Evolutionary conservation across 2,329 filamentous ascomycete species (phyloP).

Genomic region (Hypoxylon sp.): DNA sequence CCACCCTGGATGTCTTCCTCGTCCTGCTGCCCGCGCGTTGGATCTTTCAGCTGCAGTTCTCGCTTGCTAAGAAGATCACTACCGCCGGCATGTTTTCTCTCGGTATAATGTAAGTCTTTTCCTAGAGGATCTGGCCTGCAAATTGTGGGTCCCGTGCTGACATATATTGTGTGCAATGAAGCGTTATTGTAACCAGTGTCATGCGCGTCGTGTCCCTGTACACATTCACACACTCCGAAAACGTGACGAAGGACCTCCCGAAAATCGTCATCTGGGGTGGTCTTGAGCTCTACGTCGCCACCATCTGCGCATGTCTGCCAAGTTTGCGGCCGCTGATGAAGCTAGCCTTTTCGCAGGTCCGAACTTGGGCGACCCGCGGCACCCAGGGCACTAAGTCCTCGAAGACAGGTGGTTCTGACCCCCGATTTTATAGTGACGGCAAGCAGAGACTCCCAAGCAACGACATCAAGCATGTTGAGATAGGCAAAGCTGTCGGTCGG

Average conservation of each 20-base stretch:
- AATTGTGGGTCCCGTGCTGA: neutral
- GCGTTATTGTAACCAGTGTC: neutral
- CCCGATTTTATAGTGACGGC: neutral
- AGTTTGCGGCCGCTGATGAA: constrained; percentile 3
- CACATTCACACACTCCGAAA: neutral
- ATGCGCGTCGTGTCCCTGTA: neutral
- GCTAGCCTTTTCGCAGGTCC: constrained; percentile 1
- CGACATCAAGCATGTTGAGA: neutral
- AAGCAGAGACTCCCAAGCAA: constrained; percentile 6
- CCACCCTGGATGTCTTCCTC: constrained; percentile 3
- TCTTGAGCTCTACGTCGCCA: constrained; percentile 4
- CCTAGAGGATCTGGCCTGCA: neutral
- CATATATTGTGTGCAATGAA: neutral
- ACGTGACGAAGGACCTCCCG: neutral
- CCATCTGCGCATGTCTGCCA: neutral
- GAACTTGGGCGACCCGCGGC: neutral
- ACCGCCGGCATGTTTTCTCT: constrained; percentile 3
- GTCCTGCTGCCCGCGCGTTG: constrained; percentile 3
- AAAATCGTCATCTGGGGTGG: constrained; percentile 1
- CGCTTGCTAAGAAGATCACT: neutral
- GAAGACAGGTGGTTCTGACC: neutral
- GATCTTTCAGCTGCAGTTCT: constrained; percentile 5
- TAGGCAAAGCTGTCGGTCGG: neutral
- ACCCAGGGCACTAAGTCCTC: neutral
- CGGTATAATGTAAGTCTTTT: neutral